phyloP scores from a whole-genome alignment of 768 basidiomycete species.

The Omphalotus guepiniiformis region DNA sequence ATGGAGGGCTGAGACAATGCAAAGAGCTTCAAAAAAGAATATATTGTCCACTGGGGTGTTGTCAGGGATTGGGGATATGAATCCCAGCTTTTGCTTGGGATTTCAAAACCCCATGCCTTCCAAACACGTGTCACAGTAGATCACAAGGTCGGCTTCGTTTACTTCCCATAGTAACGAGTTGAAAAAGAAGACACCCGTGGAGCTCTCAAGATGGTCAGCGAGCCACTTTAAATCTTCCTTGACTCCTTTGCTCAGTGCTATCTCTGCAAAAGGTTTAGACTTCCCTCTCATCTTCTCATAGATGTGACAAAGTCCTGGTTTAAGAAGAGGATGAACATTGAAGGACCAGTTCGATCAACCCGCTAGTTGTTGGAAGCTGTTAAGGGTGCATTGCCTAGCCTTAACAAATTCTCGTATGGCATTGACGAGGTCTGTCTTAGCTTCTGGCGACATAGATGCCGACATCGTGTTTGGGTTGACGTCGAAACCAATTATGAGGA shows the following conservation, averaged over 20 bases:
- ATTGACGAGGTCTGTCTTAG: slow-evolving; percentile 10
- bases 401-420: slow-evolving; percentile 13
- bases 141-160: not conserved
- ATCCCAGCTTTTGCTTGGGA: not conserved
- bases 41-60: not conserved
- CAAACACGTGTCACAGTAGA: slow-evolving; percentile 5
- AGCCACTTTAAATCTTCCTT: slow-evolving; percentile 18
- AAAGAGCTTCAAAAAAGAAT: slow-evolving; percentile 9
- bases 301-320: slow-evolving; percentile 17
- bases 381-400: slow-evolving; percentile 8
- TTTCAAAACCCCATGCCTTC: slow-evolving; percentile 10
- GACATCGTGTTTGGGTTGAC: slow-evolving; percentile 19
- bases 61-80: slow-evolving; percentile 5
- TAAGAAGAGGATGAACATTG: slow-evolving; percentile 21
- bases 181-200: slow-evolving; percentile 15
- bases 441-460: slow-evolving; percentile 6
- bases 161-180: slow-evolving; percentile 16
- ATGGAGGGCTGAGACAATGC: slow-evolving; percentile 9
- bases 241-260: slow-evolving; percentile 16
- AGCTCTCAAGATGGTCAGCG: slow-evolving; percentile 10
- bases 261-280: not conserved
- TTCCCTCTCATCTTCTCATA: slow-evolving; percentile 23
- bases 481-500: slow-evolving; percentile 25
- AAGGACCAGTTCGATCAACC: slow-evolving; percentile 24
- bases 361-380: slow-evolving; percentile 17